Base-by-base conservation (phyloP, 352 stramenopile species). In the Plasmopara viticola region DNA sequence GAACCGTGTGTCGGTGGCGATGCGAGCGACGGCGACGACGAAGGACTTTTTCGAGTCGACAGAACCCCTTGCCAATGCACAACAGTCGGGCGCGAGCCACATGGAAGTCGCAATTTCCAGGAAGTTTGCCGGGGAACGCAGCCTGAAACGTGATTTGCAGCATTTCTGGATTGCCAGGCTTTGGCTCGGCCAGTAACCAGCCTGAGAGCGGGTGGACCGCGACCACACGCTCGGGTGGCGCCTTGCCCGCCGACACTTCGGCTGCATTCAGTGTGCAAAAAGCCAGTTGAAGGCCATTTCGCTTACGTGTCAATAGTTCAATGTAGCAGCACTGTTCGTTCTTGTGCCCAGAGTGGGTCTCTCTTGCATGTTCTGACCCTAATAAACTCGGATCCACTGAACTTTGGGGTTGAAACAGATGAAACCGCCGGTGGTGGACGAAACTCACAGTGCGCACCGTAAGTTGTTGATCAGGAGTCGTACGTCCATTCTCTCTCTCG, bases 271-370 rank as follows among this genome's bases (percentile, higher is more conserved):
- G 38, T 9, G 66, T 56, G 28, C 54, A 68, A 38, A 62, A 71
- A 9, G 54, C 50, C 7, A 71, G 28, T 29, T 62, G 54, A 29
- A 70, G 63, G 2, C 62, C 66, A 18, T 58, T 10, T 9, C 14
- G 25, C 18, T 51, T 68, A 9, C 51, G 62, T 15, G 44, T 67
- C 17, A 71, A 37, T 20, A 66, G 46, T 33, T 74, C 66, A 39
- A 70, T 49, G 29, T 50, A 64, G 49, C 66, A 74, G 20, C 51
- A 48, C 29, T 74, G 66, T 44, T 74, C 62, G 47, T 71, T 72
- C 56, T 57, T 66, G 29, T 14, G 9, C 12, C 31, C 39, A 12
- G 45, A 25, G 18, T n/a, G 20, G 48, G 47, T 33, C 1, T 20
- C 46, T 6, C 5, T 58, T 5, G 38, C 54, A 31, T 8, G 48